These are phyloP conservation scores for Pseudoscleropodium purum DNA, from an alignment of 225 moss, liverwort and hornwort genomes.

Conservation along the genomic window DNA sequence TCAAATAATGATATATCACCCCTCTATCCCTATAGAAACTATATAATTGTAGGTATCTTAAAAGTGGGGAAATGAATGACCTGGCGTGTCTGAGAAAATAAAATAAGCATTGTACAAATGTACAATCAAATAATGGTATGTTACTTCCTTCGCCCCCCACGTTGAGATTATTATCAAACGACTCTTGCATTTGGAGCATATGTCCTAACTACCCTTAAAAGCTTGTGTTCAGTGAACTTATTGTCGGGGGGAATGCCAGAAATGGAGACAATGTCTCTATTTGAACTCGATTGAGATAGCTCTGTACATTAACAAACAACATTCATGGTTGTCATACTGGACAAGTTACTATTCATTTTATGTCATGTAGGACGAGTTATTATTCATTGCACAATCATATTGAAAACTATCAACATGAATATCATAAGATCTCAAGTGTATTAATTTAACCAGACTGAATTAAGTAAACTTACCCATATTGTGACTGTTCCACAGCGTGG, in stretches of 20 bases:
- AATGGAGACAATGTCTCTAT: not conserved
- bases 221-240: not conserved
- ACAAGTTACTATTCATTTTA: no score
- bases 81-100: not conserved
- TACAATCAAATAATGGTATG: not conserved
- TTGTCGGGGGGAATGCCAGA: not conserved
- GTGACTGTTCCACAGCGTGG: fast-evolving
- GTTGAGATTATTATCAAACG: not conserved
- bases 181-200: not conserved
- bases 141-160: fast-evolving
- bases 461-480: not conserved
- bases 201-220: not conserved
- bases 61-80: not conserved
- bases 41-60: not conserved
- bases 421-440: not conserved
- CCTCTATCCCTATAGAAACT: not conserved
- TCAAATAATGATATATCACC: fast-evolving
- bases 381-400: not conserved
- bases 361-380: no score
- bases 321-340: no score
- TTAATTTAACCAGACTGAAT: not conserved
- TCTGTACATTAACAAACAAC: not conserved
- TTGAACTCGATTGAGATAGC: not conserved
- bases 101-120: no score
- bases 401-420: not conserved